Evolutionary conservation across 805 yeast species (phyloP).

Genomic region (Nakazawaea anatomiae): DNA sequence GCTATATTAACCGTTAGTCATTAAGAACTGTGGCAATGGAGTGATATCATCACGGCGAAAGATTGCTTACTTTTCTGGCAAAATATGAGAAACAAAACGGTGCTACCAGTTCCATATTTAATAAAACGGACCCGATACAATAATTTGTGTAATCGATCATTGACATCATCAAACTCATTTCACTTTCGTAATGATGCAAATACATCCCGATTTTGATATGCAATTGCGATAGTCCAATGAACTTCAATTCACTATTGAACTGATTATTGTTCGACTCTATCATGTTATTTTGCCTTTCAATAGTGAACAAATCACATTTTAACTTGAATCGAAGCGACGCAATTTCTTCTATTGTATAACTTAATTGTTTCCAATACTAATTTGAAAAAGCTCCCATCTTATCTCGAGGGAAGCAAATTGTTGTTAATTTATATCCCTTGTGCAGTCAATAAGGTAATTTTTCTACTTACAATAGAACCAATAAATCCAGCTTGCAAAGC

Average conservation of each 20-base stretch:
- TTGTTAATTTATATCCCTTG: no score
- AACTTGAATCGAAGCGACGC: not conserved
- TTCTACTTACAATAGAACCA: not conserved
- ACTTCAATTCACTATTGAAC: not conserved
- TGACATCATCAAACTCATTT: not conserved
- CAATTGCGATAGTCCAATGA: not conserved
- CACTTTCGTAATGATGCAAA: not conserved
- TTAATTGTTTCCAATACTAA: slow-evolving; percentile 4
- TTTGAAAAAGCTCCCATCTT: no score
- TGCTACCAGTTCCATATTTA: slow-evolving; percentile 17
- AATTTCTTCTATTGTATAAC: not conserved
- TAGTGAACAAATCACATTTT: slow-evolving; percentile 2
- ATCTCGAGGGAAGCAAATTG: not conserved
- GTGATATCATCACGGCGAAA: not conserved
- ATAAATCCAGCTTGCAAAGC: not conserved
- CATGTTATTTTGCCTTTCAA: not conserved
- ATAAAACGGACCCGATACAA: slow-evolving; percentile 17
- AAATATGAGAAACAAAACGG: slow-evolving; percentile 25
- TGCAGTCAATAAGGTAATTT: no score
- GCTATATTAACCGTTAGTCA: slow-evolving; percentile 13
- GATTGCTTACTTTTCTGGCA: slow-evolving; percentile 14
- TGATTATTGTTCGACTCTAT: slow-evolving; percentile 1
- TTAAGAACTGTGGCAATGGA: no score
- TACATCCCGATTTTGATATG: not conserved
- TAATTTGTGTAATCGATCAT: slow-evolving; percentile 19